phyloP scores from a whole-genome alignment of 129 eudicot species.

The Centella asiatica region DNA sequence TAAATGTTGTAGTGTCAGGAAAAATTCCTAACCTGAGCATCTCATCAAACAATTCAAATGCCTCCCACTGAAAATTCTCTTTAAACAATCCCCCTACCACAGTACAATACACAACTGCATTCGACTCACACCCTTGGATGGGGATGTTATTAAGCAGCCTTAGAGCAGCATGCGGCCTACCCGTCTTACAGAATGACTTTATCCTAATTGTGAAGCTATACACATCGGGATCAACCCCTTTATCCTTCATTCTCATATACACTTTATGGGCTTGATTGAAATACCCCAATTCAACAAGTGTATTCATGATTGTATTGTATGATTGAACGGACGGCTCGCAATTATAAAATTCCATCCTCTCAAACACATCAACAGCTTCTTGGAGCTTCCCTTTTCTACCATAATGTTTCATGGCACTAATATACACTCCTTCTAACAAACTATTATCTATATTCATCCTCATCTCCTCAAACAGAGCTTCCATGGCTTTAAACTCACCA shows the following conservation, averaged over 20 bases:
- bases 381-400: slow-evolving; percentile 77
- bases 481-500: slow-evolving; percentile 83
- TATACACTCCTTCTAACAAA: slow-evolving; percentile 54
- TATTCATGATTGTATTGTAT: slow-evolving; percentile 75
- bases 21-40: slow-evolving; percentile 56
- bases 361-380: slow-evolving; percentile 80
- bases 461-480: slow-evolving; percentile 59
- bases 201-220: slow-evolving; percentile 81
- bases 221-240: slow-evolving; percentile 66
- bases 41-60: slow-evolving; percentile 58
- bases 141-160: slow-evolving; percentile 80
- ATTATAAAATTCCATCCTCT: slow-evolving; percentile 84
- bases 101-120: slow-evolving; percentile 79
- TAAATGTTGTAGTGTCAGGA: slow-evolving; percentile 64
- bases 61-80: slow-evolving; percentile 35
- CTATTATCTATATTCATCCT: slow-evolving; percentile 48
- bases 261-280: slow-evolving; percentile 81
- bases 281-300: slow-evolving; percentile 63
- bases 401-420: slow-evolving; percentile 62
- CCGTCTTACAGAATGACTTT: slow-evolving; percentile 71
- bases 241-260: slow-evolving; percentile 82
- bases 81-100: slow-evolving; percentile 72
- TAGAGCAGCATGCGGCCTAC: slow-evolving; percentile 66
- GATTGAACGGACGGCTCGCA: slow-evolving; percentile 70
- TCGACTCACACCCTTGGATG: slow-evolving; percentile 53